Conservation (phyloP, 306 rosid genomes). For the Biancaea sappan region DNA sequence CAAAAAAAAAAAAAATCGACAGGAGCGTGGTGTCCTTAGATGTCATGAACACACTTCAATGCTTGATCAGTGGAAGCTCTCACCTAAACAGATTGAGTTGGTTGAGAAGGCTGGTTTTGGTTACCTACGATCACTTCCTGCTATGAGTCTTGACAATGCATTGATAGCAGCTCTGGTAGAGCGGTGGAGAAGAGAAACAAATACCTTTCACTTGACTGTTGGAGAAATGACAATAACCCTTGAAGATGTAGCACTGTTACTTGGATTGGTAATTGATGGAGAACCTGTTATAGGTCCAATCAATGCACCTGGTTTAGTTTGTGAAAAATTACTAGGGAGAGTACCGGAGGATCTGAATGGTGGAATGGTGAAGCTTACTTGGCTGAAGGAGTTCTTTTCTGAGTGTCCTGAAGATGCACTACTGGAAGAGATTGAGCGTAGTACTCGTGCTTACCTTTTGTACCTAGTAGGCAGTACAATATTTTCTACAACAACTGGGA, state of each 20-base stretch:
- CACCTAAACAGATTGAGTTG: constrained; percentile 66
- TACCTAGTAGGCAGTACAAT: constrained; percentile 73
- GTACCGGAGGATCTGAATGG: constrained; percentile 86
- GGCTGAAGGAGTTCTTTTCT: constrained; percentile 86
- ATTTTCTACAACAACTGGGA: constrained; percentile 75
- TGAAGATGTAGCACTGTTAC: constrained; percentile 86
- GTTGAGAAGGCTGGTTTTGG: constrained; percentile 89
- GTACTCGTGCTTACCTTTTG: constrained; percentile 67
- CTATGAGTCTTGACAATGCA: constrained; percentile 87
- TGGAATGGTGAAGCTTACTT: constrained; percentile 92
- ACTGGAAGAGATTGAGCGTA: constrained; percentile 46
- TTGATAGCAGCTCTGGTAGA: constrained; percentile 89
- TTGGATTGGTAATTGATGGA: constrained; percentile 83
- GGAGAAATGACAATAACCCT: constrained; percentile 94
- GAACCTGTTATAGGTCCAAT: constrained; percentile 80
- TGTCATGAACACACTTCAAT: constrained; percentile 94
- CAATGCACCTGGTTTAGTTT: constrained; percentile 63
- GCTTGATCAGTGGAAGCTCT: constrained; percentile 95
- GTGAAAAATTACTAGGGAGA: constrained; percentile 80
- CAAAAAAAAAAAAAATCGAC: background rate
- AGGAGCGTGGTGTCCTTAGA: constrained; percentile 96
- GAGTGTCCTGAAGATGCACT: constrained; percentile 62
- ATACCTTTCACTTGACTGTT: constrained; percentile 78
- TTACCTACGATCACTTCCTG: constrained; percentile 73
- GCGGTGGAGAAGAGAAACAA: constrained; percentile 99